Evolutionary conservation across 2,329 filamentous ascomycete genomes (phyloP), one percentile per base, ranked within the genome.

Genomic region (Chrysoporthe deuterocubensis): DNA sequence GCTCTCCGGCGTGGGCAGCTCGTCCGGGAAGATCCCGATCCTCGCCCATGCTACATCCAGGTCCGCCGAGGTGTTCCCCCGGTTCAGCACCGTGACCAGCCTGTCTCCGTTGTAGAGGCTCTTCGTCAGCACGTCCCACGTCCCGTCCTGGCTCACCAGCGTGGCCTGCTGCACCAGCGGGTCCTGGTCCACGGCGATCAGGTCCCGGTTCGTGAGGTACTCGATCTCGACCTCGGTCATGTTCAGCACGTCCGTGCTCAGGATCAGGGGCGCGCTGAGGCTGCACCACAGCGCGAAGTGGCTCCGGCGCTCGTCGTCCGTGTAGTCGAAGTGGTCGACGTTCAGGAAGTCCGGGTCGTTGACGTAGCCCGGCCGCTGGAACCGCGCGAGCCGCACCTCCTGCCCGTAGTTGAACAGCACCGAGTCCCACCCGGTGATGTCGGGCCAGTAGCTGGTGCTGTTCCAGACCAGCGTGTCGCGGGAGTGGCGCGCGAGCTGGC

Each of bases 341-440:
- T 76, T 79, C 60, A 80, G 71, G 59, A 79, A 79, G 66, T 80
- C 78, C 4, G 78, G 78, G 67, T 80, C 78, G 65, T 80, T 80
- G 72, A 76, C 77, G 70, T 75, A 80, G 8, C 77, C 77, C 34
- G 76, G 76, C 40, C 72, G 73, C 71, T 80, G 78, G 73, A 76
- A 80, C 48, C 81, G 78, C 16, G 79, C 76, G 1, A 83, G 72
- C n/a, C 78, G 76, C 7, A 79, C 75, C 62, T 83, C 74, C 67
- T 80, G 81, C 46, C 76, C 76, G 67, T 84, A 84, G 70, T 85
- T 85, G 69, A 77, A 78, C 76, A 82, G 79, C 66, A 85, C 78
- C 68, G 81, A 83, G 43, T 80, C 77, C 83, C 83, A 85, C 5
- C 79, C 78, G 56, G 77, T 79, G 26, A 78, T 79, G 18, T 78